phyloP scores from a whole-genome alignment of 2,329 filamentous ascomycete species.

The Talaromyces piceae region DNA sequence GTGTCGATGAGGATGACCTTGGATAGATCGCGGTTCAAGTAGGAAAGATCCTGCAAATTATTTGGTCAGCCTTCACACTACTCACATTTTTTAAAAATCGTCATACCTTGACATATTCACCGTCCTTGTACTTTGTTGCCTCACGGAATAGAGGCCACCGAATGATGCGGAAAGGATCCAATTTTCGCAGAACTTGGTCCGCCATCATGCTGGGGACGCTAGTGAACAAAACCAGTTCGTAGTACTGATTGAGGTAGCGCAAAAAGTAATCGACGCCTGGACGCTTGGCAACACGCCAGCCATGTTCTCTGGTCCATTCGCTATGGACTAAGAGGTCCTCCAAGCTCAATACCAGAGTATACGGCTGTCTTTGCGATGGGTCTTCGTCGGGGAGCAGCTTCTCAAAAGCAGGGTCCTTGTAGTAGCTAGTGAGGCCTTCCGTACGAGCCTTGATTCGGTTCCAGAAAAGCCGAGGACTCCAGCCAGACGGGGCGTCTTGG shows the following conservation, averaged over 20 bases:
- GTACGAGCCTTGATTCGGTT: slow-evolving; percentile 69
- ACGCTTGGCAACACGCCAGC: slow-evolving; percentile 90
- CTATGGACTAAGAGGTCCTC: slow-evolving; percentile 93
- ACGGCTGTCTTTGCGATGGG: slow-evolving; percentile 72
- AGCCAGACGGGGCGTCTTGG: slow-evolving; percentile 69
- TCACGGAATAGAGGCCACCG: slow-evolving; percentile 93
- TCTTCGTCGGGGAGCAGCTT: slow-evolving; percentile 74
- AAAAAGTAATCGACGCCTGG: slow-evolving; percentile 96
- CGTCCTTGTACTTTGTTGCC: slow-evolving; percentile 93
- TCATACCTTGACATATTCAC: slow-evolving; percentile 86
- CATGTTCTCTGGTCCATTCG: slow-evolving; percentile 88
- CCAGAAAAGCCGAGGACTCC: slow-evolving; percentile 69
- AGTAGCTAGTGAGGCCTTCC: slow-evolving; percentile 74
- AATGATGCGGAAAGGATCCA: slow-evolving; percentile 92
- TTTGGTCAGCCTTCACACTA: not conserved
- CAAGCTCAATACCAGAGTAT: slow-evolving; percentile 84
- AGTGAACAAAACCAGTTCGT: slow-evolving; percentile 94
- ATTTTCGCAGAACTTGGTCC: slow-evolving; percentile 81
- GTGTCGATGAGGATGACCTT: slow-evolving; percentile 96
- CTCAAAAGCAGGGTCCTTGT: slow-evolving; percentile 89
- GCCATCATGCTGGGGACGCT: slow-evolving; percentile 75
- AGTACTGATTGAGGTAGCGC: slow-evolving; percentile 94
- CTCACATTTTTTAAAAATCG: slow-evolving; percentile 10
- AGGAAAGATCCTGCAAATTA: slow-evolving; percentile 71
- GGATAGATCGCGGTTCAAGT: slow-evolving; percentile 89